Percentiles rank a stretch among this genome's conserved stretches.
phyloP scores from a whole-genome alignment of 2,329 filamentous ascomycete species.

The Bisporella sp. region DNA sequence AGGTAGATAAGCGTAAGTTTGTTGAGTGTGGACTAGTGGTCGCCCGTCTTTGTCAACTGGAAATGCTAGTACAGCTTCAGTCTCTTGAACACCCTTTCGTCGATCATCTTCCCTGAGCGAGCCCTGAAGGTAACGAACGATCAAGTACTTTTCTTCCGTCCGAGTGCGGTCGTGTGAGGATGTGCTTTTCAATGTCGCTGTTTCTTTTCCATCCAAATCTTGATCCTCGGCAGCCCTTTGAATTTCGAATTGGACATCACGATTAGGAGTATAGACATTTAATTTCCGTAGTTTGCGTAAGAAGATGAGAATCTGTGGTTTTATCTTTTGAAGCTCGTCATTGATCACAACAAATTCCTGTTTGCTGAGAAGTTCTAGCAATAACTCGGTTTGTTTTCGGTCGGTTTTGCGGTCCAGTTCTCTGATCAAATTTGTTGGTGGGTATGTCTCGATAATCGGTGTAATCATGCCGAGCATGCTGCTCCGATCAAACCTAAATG shows the following conservation, averaged over 20 bases:
- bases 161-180: too few relatives aligned
- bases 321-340: conserved; percentile 18
- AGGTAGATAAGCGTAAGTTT: too few relatives aligned
- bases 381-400: conserved; percentile 14
- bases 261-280: conserved; percentile 6
- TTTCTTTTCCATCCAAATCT: conserved; percentile 6
- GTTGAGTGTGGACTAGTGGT: too few relatives aligned
- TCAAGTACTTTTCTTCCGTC: too few relatives aligned
- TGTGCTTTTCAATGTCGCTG: conserved; percentile 1
- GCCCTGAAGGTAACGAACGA: too few relatives aligned
- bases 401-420: not conserved
- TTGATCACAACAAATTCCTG: conserved; percentile 9
- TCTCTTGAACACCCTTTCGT: too few relatives aligned
- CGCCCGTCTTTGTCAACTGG: too few relatives aligned
- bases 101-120: too few relatives aligned
- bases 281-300: conserved; percentile 24
- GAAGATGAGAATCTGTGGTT: conserved; percentile 26
- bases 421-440: not conserved
- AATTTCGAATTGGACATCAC: conserved; percentile 1
- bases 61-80: too few relatives aligned
- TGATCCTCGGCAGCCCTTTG: not conserved
- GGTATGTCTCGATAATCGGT: conserved; percentile 25
- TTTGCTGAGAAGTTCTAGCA: conserved; percentile 16
- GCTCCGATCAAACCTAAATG: conserved; percentile 10
- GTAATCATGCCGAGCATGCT: conserved; percentile 28